A percentile compares a stretch with the other conserved stretches of the same genome.
These are phyloP conservation scores for Echinosophora koreensis DNA, from an alignment of 306 rosid genomes.

Conservation along the genomic window DNA sequence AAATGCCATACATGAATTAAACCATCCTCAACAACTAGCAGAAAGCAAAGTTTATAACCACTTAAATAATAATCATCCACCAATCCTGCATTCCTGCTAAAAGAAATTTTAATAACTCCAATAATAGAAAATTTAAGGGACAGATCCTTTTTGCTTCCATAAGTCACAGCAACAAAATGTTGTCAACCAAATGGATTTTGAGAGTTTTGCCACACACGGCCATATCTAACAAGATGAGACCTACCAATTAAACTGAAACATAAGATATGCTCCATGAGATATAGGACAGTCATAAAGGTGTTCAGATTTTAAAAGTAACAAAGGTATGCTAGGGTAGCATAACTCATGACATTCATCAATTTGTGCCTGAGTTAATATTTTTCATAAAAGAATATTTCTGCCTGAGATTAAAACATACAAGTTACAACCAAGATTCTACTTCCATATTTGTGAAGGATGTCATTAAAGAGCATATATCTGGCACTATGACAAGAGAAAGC, in stretches of 20 bases:
- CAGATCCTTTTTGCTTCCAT: background rate
- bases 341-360: background rate
- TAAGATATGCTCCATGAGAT: background rate
- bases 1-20: background rate
- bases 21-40: constrained; percentile 10
- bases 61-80: constrained; percentile 20
- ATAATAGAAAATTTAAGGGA: background rate
- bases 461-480: background rate
- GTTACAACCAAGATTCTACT: background rate
- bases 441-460: background rate
- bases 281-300: background rate
- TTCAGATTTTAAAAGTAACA: background rate
- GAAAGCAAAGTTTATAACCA: background rate
- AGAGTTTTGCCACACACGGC: background rate
- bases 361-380: background rate
- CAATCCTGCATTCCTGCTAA: background rate
- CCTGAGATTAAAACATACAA: background rate
- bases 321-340: background rate
- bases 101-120: background rate
- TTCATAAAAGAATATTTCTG: background rate
- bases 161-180: background rate
- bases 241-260: background rate
- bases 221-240: background rate
- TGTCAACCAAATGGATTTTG: background rate
- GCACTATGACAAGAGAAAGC: background rate